These are phyloP conservation scores for Saccharomycopsis hybrid DNA, from an alignment of 1,139 yeast species.

Conservation along the genomic window DNA sequence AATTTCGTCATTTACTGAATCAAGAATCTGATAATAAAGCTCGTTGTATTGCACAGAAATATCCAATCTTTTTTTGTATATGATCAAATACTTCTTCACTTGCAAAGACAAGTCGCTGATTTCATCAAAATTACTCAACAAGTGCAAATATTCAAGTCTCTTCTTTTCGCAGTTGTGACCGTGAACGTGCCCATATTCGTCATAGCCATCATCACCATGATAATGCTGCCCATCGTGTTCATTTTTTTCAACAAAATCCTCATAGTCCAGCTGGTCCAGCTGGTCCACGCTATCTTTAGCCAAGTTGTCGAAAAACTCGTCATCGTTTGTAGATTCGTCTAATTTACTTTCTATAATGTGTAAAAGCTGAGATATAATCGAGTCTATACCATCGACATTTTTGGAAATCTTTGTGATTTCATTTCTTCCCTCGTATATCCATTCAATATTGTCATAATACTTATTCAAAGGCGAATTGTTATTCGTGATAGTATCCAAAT, in stretches of 20 bases:
- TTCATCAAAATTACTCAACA: slow-evolving; percentile 31
- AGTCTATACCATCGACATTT: slow-evolving; percentile 33
- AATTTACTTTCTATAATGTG: slow-evolving; percentile 23
- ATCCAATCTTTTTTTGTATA: slow-evolving; percentile 34
- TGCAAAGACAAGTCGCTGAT: slow-evolving; percentile 36
- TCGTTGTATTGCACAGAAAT: slow-evolving; percentile 40
- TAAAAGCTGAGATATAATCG: slow-evolving; percentile 31
- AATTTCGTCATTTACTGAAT: slow-evolving; percentile 35
- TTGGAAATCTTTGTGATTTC: slow-evolving; percentile 30
- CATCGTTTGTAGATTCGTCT: slow-evolving; percentile 14
- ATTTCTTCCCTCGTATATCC: slow-evolving; percentile 35
- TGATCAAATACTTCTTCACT: slow-evolving; percentile 31
- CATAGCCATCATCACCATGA: not conserved
- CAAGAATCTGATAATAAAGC: slow-evolving; percentile 34
- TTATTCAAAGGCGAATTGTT: slow-evolving; percentile 21
- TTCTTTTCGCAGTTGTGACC: slow-evolving; percentile 16
- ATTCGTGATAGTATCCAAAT: slow-evolving; percentile 20
- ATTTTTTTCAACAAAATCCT: slow-evolving; percentile 7
- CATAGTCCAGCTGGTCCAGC: slow-evolving; percentile 1
- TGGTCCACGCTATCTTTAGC: not conserved
- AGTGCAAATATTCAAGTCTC: slow-evolving; percentile 15
- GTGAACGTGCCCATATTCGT: not conserved
- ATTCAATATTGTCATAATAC: slow-evolving; percentile 25
- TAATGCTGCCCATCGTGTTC: not conserved
- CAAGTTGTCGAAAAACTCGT: slow-evolving; percentile 7